These are phyloP conservation scores for Drosera spatulata DNA, from an alignment of 179 eudicot genomes.

Conservation along the genomic window DNA sequence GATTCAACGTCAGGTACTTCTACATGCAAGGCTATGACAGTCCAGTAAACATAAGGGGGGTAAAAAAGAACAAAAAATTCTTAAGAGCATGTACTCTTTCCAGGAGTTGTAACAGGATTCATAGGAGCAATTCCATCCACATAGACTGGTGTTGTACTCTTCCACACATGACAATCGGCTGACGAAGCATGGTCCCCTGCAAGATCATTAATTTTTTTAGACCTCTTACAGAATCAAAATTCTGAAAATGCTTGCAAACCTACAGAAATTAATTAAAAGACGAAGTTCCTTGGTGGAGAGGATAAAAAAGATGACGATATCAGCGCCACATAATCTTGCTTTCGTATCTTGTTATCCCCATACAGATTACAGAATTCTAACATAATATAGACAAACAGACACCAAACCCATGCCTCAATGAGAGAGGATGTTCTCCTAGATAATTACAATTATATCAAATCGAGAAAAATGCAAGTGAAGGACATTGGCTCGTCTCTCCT, in stretches of 20 bases:
- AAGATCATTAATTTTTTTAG: conserved; percentile 4
- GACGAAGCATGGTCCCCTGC: conserved; percentile 15
- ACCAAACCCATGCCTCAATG: too few species aligned
- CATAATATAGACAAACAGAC: too few species aligned
- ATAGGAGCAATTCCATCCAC: conserved; percentile 17
- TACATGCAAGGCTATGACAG: background rate
- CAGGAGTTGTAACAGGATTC: conserved; percentile 21
- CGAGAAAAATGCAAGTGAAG: too few species aligned
- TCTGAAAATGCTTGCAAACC: too few species aligned
- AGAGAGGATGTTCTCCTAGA: too few species aligned
- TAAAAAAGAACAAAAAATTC: background rate
- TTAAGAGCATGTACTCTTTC: conserved; percentile 28
- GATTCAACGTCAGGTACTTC: conserved; percentile 19
- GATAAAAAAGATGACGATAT: background rate
- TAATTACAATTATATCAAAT: too few species aligned
- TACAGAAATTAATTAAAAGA: too few species aligned
- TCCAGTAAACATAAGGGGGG: background rate
- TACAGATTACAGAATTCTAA: too few species aligned
- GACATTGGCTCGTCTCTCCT: too few species aligned
- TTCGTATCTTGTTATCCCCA: background rate
- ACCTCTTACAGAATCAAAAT: too few species aligned
- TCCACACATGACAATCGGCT: conserved; percentile 14
- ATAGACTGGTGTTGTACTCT: conserved; percentile 19
- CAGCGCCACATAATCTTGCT: background rate
- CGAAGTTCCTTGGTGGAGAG: background rate